Evolutionary conservation across 306 rosid genomes (phyloP).

Genomic region (Pyrus pyrifolia): DNA sequence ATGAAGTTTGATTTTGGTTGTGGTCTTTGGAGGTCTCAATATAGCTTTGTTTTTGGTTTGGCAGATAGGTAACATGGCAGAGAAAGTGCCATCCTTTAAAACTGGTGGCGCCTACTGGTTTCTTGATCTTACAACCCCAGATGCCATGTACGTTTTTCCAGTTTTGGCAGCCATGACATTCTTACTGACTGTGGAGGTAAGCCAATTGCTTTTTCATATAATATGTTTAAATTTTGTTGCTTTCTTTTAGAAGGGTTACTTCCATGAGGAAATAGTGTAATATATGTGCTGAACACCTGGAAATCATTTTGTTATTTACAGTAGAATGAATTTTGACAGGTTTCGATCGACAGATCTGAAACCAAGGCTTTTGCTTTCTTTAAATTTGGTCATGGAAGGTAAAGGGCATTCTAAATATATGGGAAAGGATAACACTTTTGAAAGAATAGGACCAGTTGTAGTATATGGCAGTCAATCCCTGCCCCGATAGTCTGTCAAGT

Average conservation of each 20-base stretch:
- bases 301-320: not conserved
- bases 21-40: conserved; percentile 18
- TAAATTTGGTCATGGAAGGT: not conserved
- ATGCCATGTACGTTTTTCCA: conserved; percentile 59
- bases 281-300: not conserved
- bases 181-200: conserved; percentile 82
- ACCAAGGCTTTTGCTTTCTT: not conserved
- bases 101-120: conserved; percentile 89
- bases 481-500: not conserved
- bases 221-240: not conserved
- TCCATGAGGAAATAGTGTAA: not conserved
- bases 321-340: not conserved
- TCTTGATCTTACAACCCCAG: conserved; percentile 81
- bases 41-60: conserved; percentile 26
- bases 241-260: not conserved
- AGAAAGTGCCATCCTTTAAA: conserved; percentile 84
- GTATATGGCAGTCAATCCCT: not conserved
- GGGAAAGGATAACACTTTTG: not conserved
- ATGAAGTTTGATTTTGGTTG: not conserved
- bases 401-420: not conserved
- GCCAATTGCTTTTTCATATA: conserved; percentile 5
- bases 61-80: conserved; percentile 83
- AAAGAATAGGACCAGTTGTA: not conserved
- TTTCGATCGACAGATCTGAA: not conserved
- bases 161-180: conserved; percentile 68